Base-by-base conservation (phyloP, 2,329 filamentous ascomycete genomes). In the Epichloe aotearoae region DNA sequence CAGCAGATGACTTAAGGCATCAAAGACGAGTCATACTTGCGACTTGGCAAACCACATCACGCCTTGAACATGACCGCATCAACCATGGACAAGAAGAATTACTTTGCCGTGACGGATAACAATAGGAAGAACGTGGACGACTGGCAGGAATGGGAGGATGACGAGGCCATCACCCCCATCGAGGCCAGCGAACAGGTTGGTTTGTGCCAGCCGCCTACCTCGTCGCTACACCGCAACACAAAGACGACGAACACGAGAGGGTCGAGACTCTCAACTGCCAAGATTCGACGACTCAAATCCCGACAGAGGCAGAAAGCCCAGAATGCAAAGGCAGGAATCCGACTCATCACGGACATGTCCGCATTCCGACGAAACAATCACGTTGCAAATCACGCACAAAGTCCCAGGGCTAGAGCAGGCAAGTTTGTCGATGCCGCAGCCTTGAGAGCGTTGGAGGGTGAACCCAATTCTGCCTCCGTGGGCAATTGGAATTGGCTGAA, bases 291-390 rank as follows among this genome's bases (percentile, higher is more conserved):
- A 8, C 62, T 76, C 20, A 82, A 75, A 60, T 85, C 82, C 3
- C 75, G 75, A 50, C 73, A 75, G 33, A 73, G 80, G 49, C 80
- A 84, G 59, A 79, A 77, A 58, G 72, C 73, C 20, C 72, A 82
- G 60, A 79, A 82, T 62, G 72, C 74, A 51, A 73, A 75, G 65
- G 77, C 77, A 8, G 81, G 81, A 12, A 85, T 86, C 60, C 82
- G 72, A 55, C 64, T 88, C 19, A 80, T 87, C 55, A 89, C 85
- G 2, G 82, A 83, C 60, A 83, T 87, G 70, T 70, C 79, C 54
- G 69, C 64, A 54, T 71, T 72, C 61, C 77, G 68, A 26, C 69
- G 69, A 30, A 65, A 63, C 56, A 72, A 61, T 62, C 73, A 64
- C 56, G 63, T 61, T 20, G 60, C 59, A 12, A 60, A 62, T 38